phyloP scores from a whole-genome alignment of 164 flowering plant genomes.

The Piper betle region DNA sequence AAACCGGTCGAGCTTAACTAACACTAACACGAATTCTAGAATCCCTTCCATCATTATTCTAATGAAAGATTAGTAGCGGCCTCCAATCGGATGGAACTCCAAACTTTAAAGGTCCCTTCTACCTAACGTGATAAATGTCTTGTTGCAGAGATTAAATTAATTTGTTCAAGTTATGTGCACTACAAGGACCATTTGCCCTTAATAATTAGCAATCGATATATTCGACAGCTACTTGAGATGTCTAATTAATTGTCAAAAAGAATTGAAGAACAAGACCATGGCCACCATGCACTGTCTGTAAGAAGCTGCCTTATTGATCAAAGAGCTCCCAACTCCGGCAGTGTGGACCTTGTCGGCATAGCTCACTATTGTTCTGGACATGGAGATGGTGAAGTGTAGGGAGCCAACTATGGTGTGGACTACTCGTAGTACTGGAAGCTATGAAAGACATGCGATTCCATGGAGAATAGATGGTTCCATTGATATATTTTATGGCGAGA shows the following conservation, averaged over 20 bases:
- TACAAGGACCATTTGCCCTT: background rate
- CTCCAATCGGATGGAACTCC: background rate
- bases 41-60: background rate
- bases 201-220: background rate
- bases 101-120: background rate
- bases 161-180: background rate
- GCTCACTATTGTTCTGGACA: background rate
- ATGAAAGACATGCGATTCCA: background rate
- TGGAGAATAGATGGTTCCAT: background rate
- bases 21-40: background rate
- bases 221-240: background rate
- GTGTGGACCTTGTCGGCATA: slow-evolving; percentile 1
- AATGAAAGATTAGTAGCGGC: background rate
- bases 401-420: background rate
- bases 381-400: background rate
- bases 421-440: background rate
- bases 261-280: background rate
- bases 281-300: background rate
- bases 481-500: background rate
- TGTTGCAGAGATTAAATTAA: background rate
- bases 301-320: background rate
- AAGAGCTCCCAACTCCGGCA: background rate
- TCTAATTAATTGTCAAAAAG: background rate
- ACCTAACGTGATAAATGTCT: slow-evolving; percentile 6
- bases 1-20: slow-evolving; percentile 2